A percentile compares a stretch with the other conserved stretches of the same genome.
phyloP scores from a whole-genome alignment of 176 grass and related monocot genomes.

The Ensete glaucum region DNA sequence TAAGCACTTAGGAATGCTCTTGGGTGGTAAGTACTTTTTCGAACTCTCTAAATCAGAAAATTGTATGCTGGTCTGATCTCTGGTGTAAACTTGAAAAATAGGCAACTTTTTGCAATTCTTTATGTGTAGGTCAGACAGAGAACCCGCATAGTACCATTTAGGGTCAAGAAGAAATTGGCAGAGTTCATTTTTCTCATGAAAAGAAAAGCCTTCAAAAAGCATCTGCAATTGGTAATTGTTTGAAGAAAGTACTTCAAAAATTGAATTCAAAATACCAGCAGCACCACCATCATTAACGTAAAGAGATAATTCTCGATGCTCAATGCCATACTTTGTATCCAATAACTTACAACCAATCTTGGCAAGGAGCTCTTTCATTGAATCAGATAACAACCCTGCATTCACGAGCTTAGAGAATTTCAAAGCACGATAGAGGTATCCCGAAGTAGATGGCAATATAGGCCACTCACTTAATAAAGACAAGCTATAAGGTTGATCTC shows the following conservation, averaged over 20 bases:
- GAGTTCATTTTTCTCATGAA: slow-evolving; percentile 74
- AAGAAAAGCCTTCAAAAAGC: slow-evolving; percentile 54
- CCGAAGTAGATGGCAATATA: slow-evolving; percentile 82
- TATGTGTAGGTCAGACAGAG: slow-evolving; percentile 57
- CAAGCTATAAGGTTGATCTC: slow-evolving; percentile 51
- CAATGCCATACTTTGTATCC: slow-evolving; percentile 44
- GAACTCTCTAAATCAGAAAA: slow-evolving; percentile 65
- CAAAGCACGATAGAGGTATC: slow-evolving; percentile 59
- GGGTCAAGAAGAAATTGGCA: slow-evolving; percentile 79
- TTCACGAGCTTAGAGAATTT: slow-evolving; percentile 64
- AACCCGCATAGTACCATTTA: slow-evolving; percentile 67
- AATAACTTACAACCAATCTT: slow-evolving; percentile 90
- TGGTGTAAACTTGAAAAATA: slow-evolving; percentile 63
- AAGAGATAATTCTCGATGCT: slow-evolving; percentile 49
- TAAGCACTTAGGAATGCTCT: slow-evolving; percentile 62
- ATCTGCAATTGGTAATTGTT: slow-evolving; percentile 38
- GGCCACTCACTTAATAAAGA: slow-evolving; percentile 80
- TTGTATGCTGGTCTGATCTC: slow-evolving; percentile 37
- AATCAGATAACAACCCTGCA: slow-evolving; percentile 54
- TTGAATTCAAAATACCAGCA: slow-evolving; percentile 60
- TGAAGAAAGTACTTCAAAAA: slow-evolving; percentile 60
- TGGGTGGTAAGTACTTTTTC: slow-evolving; percentile 68
- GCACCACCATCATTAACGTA: slow-evolving; percentile 67
- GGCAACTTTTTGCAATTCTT: slow-evolving; percentile 74
- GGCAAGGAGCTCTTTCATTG: slow-evolving; percentile 48